Conservation (phyloP, 768 basidiomycete genomes). For the Naganishia vishniacii region DNA sequence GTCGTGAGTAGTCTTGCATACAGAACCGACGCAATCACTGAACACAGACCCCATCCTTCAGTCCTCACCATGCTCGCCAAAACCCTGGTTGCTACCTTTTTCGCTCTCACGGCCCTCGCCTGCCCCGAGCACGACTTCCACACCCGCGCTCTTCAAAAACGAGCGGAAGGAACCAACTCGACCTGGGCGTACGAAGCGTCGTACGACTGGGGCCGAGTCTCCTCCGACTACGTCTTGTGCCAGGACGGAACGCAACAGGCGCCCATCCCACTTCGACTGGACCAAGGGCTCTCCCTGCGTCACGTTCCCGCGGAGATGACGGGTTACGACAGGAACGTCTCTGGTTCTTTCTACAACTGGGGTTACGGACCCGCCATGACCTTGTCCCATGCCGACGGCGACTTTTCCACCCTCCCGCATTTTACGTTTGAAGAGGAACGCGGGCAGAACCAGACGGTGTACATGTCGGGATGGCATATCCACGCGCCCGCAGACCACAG, state of each 20-base stretch:
- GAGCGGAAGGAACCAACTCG: conserved; percentile 21
- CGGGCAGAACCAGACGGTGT: conserved; percentile 32
- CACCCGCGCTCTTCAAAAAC: conserved; percentile 10
- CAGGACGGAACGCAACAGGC: conserved; percentile 30
- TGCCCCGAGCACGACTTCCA: conserved; percentile 33
- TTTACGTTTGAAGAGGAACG: conserved; percentile 31
- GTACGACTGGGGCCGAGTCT: conserved; percentile 32
- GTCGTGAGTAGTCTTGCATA: background rate
- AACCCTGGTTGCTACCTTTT: background rate
- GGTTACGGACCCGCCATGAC: conserved; percentile 36
- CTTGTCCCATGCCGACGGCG: conserved; percentile 29
- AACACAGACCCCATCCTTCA: background rate
- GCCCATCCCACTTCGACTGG: conserved; percentile 32
- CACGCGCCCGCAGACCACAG: conserved; percentile 33
- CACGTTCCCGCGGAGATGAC: conserved; percentile 27
- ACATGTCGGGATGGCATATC: conserved; percentile 33
- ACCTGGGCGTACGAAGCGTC: conserved; percentile 31
- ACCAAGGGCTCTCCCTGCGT: conserved; percentile 29
- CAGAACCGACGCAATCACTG: too few species aligned
- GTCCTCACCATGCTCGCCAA: background rate
- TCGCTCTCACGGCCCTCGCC: conserved; percentile 19
- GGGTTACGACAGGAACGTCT: conserved; percentile 21
- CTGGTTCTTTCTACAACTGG: conserved; percentile 32
- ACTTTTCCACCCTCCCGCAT: conserved; percentile 27
- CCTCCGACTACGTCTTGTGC: conserved; percentile 27